Conservation (phyloP, 2,329 filamentous ascomycete genomes). For the Xylaria hypoxylon region DNA sequence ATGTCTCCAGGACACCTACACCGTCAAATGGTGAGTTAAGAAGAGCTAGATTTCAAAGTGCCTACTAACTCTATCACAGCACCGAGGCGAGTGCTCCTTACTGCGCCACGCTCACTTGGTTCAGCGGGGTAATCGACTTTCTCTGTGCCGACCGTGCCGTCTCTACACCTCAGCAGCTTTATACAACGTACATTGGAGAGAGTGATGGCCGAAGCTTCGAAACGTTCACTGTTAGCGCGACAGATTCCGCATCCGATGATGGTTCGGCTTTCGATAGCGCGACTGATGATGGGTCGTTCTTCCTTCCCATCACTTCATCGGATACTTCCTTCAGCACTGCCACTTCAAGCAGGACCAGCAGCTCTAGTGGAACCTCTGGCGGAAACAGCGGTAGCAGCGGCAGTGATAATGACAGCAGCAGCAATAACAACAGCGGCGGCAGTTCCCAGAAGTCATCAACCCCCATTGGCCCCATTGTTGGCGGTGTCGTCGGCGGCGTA, state of each 20-base stretch:
- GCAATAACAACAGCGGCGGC: slow-evolving; percentile 2
- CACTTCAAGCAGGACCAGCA: slow-evolving; percentile 30
- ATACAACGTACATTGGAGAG: slow-evolving; percentile 58
- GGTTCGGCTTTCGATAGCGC: neutral
- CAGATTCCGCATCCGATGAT: slow-evolving; percentile 10
- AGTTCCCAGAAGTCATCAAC: slow-evolving; percentile 40
- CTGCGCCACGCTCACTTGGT: slow-evolving; percentile 61
- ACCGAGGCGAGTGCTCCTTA: slow-evolving; percentile 53
- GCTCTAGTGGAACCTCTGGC: neutral
- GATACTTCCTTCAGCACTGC: too few relatives aligned
- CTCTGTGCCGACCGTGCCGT: slow-evolving; percentile 55
- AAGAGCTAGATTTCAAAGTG: neutral
- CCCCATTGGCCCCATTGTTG: slow-evolving; percentile 58
- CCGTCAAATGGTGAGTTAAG: slow-evolving; percentile 59
- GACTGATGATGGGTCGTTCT: slow-evolving; percentile 14
- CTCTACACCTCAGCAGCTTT: slow-evolving; percentile 52
- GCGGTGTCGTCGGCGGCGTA: slow-evolving; percentile 61
- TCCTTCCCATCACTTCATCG: slow-evolving; percentile 24
- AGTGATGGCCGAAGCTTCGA: slow-evolving; percentile 50
- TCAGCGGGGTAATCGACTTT: slow-evolving; percentile 57
- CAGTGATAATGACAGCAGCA: neutral
- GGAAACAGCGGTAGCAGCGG: slow-evolving; percentile 7
- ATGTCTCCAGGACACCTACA: slow-evolving; percentile 56
- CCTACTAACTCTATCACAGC: slow-evolving; percentile 48
- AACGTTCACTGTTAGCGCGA: slow-evolving; percentile 32